These are phyloP conservation scores for Viridothelium virens DNA, from an alignment of 495 filamentous ascomycete genomes.

Conservation along the genomic window DNA sequence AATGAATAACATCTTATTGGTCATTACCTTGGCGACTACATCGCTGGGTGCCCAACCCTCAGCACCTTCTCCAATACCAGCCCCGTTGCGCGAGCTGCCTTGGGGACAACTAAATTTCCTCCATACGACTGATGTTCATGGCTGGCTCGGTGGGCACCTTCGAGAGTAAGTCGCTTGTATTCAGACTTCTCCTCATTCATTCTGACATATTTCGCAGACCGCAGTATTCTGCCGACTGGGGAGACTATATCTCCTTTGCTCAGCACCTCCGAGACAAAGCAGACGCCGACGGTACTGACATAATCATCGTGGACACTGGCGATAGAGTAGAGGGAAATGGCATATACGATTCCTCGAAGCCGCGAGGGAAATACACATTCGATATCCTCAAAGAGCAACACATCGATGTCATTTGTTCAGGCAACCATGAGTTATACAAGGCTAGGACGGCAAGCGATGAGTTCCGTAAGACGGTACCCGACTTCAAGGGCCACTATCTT, in stretches of 20 bases:
- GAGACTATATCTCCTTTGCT: conserved; percentile 93
- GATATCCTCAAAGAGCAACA: conserved; percentile 75
- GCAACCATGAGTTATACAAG: conserved; percentile 95
- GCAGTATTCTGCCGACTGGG: conserved; percentile 92
- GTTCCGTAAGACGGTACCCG: conserved; percentile 66
- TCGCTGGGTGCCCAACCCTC: conserved; percentile 62
- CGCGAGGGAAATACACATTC: conserved; percentile 79
- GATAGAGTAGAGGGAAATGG: conserved; percentile 94
- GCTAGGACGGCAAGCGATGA: conserved; percentile 66
- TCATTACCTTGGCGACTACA: conserved; percentile 16
- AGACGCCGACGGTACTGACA: conserved; percentile 67
- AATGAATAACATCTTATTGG: neutral
- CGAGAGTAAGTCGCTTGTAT: too few relatives aligned
- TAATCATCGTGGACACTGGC: conserved; percentile 87
- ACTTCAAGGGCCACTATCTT: conserved; percentile 67
- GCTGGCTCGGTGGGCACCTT: conserved; percentile 85
- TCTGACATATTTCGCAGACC: conserved; percentile 42
- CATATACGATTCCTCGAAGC: conserved; percentile 83
- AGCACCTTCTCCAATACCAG: conserved; percentile 68
- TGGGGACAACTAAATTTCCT: conserved; percentile 95
- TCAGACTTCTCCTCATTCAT: neutral
- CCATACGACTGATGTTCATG: conserved; percentile 89
- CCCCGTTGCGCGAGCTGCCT: conserved; percentile 70
- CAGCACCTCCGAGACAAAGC: conserved; percentile 69
- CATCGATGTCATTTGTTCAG: conserved; percentile 78